Base-by-base conservation (phyloP, 1,284 basidiomycete genomes). In the Cutaneotrichosporon arboriforme region DNA sequence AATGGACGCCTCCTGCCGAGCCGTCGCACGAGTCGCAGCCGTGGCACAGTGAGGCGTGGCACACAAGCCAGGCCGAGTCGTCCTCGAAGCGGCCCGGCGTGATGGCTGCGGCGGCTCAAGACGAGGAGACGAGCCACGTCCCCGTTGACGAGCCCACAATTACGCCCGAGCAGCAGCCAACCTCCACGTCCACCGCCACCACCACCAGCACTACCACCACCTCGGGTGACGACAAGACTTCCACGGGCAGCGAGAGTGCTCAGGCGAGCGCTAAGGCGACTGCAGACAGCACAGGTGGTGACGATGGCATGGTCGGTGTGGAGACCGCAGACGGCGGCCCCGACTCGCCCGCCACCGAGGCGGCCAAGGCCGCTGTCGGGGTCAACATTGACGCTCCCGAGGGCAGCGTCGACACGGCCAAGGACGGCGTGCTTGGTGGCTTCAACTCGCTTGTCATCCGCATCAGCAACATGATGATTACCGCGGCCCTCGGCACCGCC, bases 381-480 rank as follows among this genome's bases (percentile, higher is more conserved):
- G 26, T 7, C 26, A 31, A 10, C 10, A 31, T 31, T 10, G 26
- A 31, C 7, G 26, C 7, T 10, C 26, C 20, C 10, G 38, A 20
- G 4, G 42, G 17, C 8, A 34, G 44, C 35, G 44, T 36, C 18
- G 44, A 35, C 14, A 20, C 2, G 14, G 47, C 35, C 26, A 31
- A 18, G n/a, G 18, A 40, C 20, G 47, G 47, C 13, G 31, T 34
- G 17, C 33, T 49, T 15, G 18, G 40, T 21, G 48, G 20, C 8
- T 31, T 49, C 5, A 39, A 15, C 38, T 17, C n/a, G 18, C 8
- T 34, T 17, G 46, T 39, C 45, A 37, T 63, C 38, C 65, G 66
- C 47, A 49, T 71, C 34, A 61, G 63, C 12, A 22, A 61, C 13
- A 45, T 71, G 47, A 23, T 49, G 20, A 31, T 49, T 31, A 34